Percentiles rank a stretch among this genome's conserved stretches.
Evolutionary conservation across 345 rosid species (phyloP).

Genomic region (Acer negundo): DNA sequence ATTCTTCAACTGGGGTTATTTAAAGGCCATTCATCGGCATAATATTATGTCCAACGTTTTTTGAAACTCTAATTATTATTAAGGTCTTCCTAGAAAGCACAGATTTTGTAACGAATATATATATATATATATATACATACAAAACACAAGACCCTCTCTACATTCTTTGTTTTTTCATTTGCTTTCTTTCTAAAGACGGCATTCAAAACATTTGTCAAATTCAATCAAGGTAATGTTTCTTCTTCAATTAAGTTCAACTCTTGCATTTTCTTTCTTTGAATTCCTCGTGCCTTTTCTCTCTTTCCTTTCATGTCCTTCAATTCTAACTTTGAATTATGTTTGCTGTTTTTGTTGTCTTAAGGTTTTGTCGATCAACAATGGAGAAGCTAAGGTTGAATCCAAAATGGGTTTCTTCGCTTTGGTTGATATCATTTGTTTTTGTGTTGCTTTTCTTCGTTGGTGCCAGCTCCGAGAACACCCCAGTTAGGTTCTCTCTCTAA

Average conservation of each 20-base stretch:
- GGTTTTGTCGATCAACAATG: constrained; percentile 18
- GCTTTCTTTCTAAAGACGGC: background rate
- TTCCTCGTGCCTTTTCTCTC: background rate
- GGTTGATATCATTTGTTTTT: background rate
- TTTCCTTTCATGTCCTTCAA: background rate
- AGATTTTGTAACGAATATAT: background rate
- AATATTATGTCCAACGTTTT: constrained; percentile 5
- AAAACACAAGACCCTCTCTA: background rate
- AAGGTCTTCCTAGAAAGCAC: background rate
- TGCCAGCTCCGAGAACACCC: constrained; percentile 22
- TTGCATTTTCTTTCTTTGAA: background rate
- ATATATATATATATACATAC: background rate
- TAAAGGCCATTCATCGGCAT: constrained; percentile 15
- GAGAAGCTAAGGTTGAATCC: constrained; percentile 13
- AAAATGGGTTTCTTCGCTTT: background rate
- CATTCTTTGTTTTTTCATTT: no score
- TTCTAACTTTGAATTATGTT: no score
- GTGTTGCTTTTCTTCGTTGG: constrained; percentile 10
- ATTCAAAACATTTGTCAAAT: background rate
- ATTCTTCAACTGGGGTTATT: background rate
- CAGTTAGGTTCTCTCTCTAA: constrained; percentile 33
- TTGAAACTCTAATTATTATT: background rate
- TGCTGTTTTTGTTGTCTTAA: background rate
- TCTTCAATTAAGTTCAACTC: no score
- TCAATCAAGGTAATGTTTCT: background rate